Base-by-base conservation (phyloP, 2,329 filamentous ascomycete genomes). In the Rhinocladiella similis region DNA sequence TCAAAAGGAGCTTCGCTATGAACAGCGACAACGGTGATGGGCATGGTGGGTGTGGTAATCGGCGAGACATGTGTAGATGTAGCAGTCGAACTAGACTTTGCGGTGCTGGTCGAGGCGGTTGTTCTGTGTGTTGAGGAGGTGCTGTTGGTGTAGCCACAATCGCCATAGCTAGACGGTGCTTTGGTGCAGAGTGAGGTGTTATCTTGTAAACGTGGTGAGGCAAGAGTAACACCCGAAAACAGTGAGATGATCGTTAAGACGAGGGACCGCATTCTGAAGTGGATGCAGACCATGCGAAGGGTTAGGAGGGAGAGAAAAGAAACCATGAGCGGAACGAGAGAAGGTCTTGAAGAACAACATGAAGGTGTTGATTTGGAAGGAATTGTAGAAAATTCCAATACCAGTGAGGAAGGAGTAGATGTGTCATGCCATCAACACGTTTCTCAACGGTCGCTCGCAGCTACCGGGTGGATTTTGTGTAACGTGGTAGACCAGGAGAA, bases 1-100 rank as follows among this genome's bases (percentile, higher is more conserved):
- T 84, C 78, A 64, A 84, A 75, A 36, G 76, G 76, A 1, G 77
- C 79, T 20, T 68, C 77, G 27, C 75, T 77, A 65, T 75, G 75
- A 47, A 70, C 59, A 66, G 75, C 68, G 60, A 77, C 74, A 64
- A 80, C 73, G 52, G 64, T 67, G 65, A 80, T 80, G 62, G 73
- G 48, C 45, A 50, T 52, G 56, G 64, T 62, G 54, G 61, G 61
- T 12, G 41, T 43, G 18, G 57, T 60, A 46, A 55, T 45, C 20
- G 52, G 38, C 18, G 47, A 41, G 27, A 50, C 41, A 14, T 35
- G 14, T 41, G 38, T 19, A 3, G 38, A 39, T 38, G 59, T 57
- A 36, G 47, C 49, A 16, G 53, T 59, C 9, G 53, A 49, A 45
- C 33, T 52, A 36, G 48, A 33, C 19, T 39, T 58, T n/a, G 49